Conservation (phyloP, 108 stramenopile genomes). For the Discostella pseudostelligera region DNA sequence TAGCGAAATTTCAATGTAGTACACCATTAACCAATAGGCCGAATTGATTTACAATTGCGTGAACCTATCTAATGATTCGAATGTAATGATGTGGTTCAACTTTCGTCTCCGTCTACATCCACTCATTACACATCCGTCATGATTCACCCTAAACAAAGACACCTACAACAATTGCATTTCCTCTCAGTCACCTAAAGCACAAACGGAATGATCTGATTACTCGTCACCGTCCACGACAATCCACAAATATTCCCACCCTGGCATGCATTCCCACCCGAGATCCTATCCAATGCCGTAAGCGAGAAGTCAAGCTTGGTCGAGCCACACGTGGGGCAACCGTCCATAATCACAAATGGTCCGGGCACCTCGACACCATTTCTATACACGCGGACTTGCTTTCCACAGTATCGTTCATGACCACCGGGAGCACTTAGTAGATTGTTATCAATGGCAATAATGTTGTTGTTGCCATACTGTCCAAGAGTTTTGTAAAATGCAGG, state of each 20-base stretch:
- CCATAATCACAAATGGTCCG: constrained; percentile 10
- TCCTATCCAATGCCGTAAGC: constrained; percentile 7
- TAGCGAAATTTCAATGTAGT: too few relatives aligned
- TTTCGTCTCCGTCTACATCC: too few relatives aligned
- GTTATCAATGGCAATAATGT: constrained; percentile 13
- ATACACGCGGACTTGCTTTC: constrained; percentile 11
- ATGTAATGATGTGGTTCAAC: too few relatives aligned
- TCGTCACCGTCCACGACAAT: constrained; percentile 6
- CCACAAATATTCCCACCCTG: constrained; percentile 6
- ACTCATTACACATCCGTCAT: too few relatives aligned
- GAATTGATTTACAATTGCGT: too few relatives aligned
- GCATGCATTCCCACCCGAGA: constrained; percentile 13
- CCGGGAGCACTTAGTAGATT: constrained; percentile 3
- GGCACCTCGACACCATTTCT: constrained; percentile 10
- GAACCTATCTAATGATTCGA: too few relatives aligned
- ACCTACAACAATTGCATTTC: too few relatives aligned
- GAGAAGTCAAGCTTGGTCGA: constrained; percentile 10
- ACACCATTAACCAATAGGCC: too few relatives aligned
- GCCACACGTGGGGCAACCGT: constrained; percentile 10
- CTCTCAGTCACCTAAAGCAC: constrained; percentile 1
- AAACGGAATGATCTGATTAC: constrained; percentile 15
- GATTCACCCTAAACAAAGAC: too few relatives aligned
- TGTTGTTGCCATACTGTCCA: constrained; percentile 10
- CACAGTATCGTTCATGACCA: constrained; percentile 12
- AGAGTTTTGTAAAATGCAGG: constrained; percentile 5